Conservation (phyloP, 164 flowering plant species). For the Sextonia rubra region DNA sequence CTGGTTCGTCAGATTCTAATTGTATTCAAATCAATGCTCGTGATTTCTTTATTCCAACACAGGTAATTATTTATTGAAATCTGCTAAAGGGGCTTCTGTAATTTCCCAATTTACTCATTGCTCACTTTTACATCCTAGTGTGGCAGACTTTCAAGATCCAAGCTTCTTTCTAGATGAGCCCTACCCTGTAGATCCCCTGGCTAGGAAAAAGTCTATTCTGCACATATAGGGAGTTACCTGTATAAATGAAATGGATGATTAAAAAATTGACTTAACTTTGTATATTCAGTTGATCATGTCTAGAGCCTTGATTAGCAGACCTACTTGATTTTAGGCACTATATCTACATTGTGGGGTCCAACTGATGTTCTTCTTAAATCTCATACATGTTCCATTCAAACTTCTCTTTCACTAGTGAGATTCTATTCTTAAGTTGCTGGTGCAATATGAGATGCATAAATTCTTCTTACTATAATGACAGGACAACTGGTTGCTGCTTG, state of each 20-base stretch:
- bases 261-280: no score
- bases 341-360: not conserved
- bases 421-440: not conserved
- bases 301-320: no score
- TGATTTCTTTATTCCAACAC: conserved; percentile 73
- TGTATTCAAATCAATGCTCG: conserved; percentile 70
- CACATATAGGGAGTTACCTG: no score
- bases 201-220: no score
- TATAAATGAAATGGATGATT: no score
- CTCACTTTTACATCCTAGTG: not conserved
- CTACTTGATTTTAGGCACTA: no score
- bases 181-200: no score
- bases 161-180: not conserved
- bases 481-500: conserved; percentile 82
- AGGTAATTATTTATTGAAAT: conserved; percentile 40
- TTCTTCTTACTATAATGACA: conserved; percentile 26
- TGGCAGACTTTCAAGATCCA: not conserved
- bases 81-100: not conserved
- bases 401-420: not conserved
- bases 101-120: not conserved
- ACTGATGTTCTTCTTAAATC: not conserved
- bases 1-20: conserved; percentile 24
- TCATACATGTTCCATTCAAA: not conserved
- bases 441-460: not conserved
- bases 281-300: not conserved